phyloP scores from a whole-genome alignment of 139 green algal genomes.

The Volvox africanus region DNA sequence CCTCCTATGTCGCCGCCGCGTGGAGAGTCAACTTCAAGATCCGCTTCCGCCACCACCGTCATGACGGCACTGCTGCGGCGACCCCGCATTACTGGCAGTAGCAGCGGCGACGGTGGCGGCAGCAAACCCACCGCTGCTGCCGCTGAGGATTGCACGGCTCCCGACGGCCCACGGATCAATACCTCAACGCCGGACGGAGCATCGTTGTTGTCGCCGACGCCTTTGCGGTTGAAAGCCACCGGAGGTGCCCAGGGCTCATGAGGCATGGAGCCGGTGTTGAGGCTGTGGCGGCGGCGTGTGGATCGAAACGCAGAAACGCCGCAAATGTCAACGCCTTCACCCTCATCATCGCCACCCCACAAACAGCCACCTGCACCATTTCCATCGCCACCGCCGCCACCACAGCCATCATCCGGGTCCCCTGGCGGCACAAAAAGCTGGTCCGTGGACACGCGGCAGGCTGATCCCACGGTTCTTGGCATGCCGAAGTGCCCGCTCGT shows the following conservation, averaged over 20 bases:
- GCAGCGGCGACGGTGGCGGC: background rate
- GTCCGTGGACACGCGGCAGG: background rate
- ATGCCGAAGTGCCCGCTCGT: background rate
- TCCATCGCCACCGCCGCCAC: background rate
- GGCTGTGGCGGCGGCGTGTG: background rate
- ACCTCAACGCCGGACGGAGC: too few species aligned
- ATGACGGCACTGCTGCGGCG: background rate
- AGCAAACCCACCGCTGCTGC: too few species aligned
- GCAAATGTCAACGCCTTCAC: background rate
- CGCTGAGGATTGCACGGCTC: too few species aligned
- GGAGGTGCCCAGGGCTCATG: background rate
- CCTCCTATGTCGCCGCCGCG: background rate
- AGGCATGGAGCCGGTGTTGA: background rate
- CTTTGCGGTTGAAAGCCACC: background rate
- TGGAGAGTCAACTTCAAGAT: slow-evolving; percentile 1
- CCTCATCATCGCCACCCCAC: background rate
- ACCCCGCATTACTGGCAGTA: background rate
- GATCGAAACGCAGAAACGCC: background rate
- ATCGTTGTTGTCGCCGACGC: background rate
- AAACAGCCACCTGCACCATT: too few species aligned
- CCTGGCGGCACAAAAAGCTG: background rate
- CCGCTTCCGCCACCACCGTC: slow-evolving; percentile 4
- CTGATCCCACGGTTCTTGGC: background rate
- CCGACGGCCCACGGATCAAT: too few species aligned
- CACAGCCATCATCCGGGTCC: background rate